Conservation (phyloP, 2,329 filamentous ascomycete species). For the Fusarium praegraminearum region DNA sequence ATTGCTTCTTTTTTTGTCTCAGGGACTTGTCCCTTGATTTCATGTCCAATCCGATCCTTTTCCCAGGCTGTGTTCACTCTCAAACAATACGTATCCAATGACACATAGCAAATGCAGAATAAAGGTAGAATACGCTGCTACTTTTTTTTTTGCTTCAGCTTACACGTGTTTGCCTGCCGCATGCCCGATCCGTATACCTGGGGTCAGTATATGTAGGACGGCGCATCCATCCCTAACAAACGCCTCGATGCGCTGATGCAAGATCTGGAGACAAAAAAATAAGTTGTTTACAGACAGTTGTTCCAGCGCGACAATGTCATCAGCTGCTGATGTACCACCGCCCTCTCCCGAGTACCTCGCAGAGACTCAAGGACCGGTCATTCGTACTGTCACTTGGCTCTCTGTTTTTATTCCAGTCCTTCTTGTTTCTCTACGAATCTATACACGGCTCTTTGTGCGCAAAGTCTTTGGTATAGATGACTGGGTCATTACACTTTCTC, state of each 20-base stretch:
- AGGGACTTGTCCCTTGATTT: not conserved
- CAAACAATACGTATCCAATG: not conserved
- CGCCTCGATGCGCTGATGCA: not conserved
- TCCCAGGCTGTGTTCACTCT: not conserved
- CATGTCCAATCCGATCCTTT: not conserved
- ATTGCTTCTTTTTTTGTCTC: not conserved
- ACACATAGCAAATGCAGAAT: no score
- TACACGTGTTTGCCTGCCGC: not conserved
- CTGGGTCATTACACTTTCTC: constrained; percentile 28
- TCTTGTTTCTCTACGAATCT: constrained; percentile 19
- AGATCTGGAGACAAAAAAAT: not conserved
- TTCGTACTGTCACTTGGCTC: constrained; percentile 32
- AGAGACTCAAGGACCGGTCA: constrained; percentile 19
- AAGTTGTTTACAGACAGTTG: not conserved
- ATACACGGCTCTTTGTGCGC: constrained; percentile 26
- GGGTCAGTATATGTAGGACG: not conserved
- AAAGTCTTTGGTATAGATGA: constrained; percentile 38
- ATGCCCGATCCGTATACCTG: no score
- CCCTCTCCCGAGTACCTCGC: constrained; percentile 28
- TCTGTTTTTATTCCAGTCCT: constrained; percentile 21
- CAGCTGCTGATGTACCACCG: not conserved
- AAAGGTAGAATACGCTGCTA: not conserved
- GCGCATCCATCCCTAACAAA: not conserved
- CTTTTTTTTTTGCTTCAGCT: not conserved
- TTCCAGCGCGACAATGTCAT: constrained; percentile 6